Base-by-base conservation (phyloP, 257 asterid species). In the Galeopsis tetrahit region DNA sequence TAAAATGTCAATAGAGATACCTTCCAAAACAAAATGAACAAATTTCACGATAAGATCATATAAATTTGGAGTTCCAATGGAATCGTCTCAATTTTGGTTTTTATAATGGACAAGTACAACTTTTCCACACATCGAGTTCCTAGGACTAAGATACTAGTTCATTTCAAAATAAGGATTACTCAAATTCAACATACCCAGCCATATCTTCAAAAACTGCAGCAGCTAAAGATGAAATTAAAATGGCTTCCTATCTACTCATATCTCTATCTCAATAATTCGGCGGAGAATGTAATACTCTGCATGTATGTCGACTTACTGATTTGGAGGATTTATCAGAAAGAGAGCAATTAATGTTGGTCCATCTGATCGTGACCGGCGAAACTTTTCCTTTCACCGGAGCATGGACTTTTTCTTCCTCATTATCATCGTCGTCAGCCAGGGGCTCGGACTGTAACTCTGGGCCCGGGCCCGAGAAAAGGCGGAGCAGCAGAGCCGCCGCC, bases 401-500 rank as follows among this genome's bases (percentile, higher is more conserved):
- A 55, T 77, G 77, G 65, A 34, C 83, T 17, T 79, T 79, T 32
- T 55, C 81, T 10, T 81, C 87, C 13, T 80, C 79, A 2, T 74
- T 77, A 43, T 63, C 83, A 5, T 64, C 74, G 74, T 72, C 85
- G 15, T 71, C 59, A n/a, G n/a, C n/a, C n/a, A n/a, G n/a, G n/a
- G n/a, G n/a, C 42, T 86, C 91, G 59, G 89, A 81, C 17, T 85
- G 73, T 32, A 83, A 56, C 73, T 72, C 91, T 51, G 89, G 94
- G 5, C 93, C 95, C 2, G 96, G 92, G 8, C 76, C 78, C 36
- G 96, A 84, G 81, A 93, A 78, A 43, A 91, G 73, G 66, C 98
- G 96, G 79, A 93, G 87, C 64, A 93, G 83, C 64, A 91, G 79
- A 15, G 96, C 92, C 60, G 94, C 98, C 80, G 94, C 96, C 0